Conservation (phyloP, 371 early-diverging fungal genomes). For the Dinochytrium kinnereticum region DNA sequence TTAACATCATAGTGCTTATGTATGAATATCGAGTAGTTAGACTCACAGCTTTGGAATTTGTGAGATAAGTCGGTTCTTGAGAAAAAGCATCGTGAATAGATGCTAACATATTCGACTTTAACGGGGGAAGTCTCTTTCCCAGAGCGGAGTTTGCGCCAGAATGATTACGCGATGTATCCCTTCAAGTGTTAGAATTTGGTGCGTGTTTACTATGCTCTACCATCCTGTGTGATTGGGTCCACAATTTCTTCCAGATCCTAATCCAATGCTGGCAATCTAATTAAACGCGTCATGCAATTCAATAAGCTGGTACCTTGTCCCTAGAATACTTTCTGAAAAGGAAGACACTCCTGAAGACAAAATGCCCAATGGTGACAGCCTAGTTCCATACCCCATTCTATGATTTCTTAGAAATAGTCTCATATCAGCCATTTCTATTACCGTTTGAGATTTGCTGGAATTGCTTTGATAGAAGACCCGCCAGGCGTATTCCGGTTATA, state of each 20-base stretch:
- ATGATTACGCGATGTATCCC: too few species aligned
- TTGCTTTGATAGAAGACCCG: background rate
- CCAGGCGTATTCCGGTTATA: background rate
- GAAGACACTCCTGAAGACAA: background rate
- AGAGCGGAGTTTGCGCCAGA: constrained; percentile 33
- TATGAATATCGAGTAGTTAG: too few species aligned
- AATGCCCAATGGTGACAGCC: background rate
- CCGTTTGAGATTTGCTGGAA: background rate
- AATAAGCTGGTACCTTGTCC: constrained; percentile 15
- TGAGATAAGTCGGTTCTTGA: background rate
- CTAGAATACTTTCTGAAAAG: constrained; percentile 17
- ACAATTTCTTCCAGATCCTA: background rate
- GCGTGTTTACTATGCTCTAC: constrained; percentile 30
- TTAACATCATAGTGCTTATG: too few species aligned
- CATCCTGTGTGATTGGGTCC: background rate
- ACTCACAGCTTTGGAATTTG: too few species aligned
- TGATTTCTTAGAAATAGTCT: background rate
- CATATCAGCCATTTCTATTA: background rate
- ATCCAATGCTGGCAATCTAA: background rate
- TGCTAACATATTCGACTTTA: constrained; percentile 15
- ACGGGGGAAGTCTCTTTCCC: constrained; percentile 42
- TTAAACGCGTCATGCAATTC: constrained; percentile 9
- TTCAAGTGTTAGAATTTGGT: too few species aligned
- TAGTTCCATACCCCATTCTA: background rate
- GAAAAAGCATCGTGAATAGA: background rate